Conservation (phyloP, 2,329 filamentous ascomycete genomes). For the Calonectria henricotiae region DNA sequence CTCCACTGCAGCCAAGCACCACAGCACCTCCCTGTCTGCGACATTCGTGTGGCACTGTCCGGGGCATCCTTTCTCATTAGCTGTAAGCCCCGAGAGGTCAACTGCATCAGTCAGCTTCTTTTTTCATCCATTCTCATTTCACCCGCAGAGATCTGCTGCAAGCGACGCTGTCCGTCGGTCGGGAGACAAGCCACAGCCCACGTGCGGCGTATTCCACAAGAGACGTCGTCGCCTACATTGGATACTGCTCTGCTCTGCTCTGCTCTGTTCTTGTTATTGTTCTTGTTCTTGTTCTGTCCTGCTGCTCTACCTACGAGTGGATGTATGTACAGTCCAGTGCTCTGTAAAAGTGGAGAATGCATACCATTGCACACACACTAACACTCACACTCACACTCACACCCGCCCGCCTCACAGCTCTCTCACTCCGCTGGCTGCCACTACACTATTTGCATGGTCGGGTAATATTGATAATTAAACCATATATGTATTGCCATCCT, state of each 20-base stretch:
- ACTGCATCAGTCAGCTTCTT: constrained; percentile 4
- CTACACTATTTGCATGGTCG: constrained; percentile 4
- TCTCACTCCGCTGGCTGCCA: background rate
- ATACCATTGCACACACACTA: background rate
- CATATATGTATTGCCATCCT: background rate
- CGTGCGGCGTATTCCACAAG: background rate
- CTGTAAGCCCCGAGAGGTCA: background rate
- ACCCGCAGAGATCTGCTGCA: constrained; percentile 4
- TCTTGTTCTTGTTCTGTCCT: too few relatives aligned
- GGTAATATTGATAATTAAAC: constrained; percentile 20
- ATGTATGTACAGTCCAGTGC: background rate
- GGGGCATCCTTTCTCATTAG: constrained; percentile 12
- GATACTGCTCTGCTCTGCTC: background rate
- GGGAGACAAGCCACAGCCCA: background rate
- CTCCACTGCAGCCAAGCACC: constrained; percentile 10
- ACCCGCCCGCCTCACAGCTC: background rate
- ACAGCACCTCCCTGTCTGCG: background rate
- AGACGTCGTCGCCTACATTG: background rate
- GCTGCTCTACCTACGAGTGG: too few relatives aligned
- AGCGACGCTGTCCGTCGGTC: background rate
- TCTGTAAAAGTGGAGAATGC: background rate
- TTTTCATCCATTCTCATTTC: constrained; percentile 16
- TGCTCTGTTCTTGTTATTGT: too few relatives aligned
- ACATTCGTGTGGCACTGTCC: constrained; percentile 4
- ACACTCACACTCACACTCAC: background rate